A percentile compares a stretch with the other conserved stretches of the same genome.
Evolutionary conservation across 2,329 filamentous ascomycete genomes (phyloP).

Genomic region (Fusarium scirpi): DNA sequence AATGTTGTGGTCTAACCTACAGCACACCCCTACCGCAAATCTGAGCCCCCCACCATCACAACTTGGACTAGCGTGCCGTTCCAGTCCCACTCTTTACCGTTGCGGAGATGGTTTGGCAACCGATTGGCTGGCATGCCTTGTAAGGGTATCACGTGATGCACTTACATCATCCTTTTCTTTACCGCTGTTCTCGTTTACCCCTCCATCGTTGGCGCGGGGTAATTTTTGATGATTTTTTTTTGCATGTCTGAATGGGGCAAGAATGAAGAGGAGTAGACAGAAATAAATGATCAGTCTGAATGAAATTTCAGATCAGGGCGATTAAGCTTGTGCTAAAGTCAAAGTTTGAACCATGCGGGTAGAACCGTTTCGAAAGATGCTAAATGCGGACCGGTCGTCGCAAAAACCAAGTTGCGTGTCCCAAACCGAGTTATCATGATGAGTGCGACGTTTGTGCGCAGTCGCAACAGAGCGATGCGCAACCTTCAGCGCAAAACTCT

Average conservation of each 20-base stretch:
- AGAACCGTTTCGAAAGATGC: not conserved
- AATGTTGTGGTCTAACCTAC: slow-evolving; percentile 28
- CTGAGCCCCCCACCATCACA: slow-evolving; percentile 25
- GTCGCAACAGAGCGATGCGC: not conserved
- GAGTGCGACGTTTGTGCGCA: not conserved
- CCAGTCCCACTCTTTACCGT: slow-evolving; percentile 37
- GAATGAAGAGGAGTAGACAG: slow-evolving; percentile 4
- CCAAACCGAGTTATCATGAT: not conserved
- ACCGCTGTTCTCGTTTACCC: slow-evolving; percentile 33
- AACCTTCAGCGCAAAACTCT: not conserved
- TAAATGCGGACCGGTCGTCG: not conserved
- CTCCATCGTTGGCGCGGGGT: slow-evolving; percentile 39
- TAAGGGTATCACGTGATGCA: slow-evolving; percentile 22
- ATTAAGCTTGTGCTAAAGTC: not conserved
- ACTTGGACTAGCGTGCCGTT: slow-evolving; percentile 39
- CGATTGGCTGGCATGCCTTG: slow-evolving; percentile 28
- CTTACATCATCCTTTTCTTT: slow-evolving; percentile 40
- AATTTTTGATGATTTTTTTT: slow-evolving; percentile 19
- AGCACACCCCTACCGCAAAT: slow-evolving; percentile 35
- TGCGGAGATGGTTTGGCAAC: slow-evolving; percentile 29
- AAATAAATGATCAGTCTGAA: slow-evolving; percentile 3
- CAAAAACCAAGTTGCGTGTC: not conserved
- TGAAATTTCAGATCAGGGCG: not conserved
- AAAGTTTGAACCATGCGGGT: not conserved
- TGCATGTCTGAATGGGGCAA: not conserved